Conservation (phyloP, 2,329 filamentous ascomycete species). For the Cladosporium colombiae region DNA sequence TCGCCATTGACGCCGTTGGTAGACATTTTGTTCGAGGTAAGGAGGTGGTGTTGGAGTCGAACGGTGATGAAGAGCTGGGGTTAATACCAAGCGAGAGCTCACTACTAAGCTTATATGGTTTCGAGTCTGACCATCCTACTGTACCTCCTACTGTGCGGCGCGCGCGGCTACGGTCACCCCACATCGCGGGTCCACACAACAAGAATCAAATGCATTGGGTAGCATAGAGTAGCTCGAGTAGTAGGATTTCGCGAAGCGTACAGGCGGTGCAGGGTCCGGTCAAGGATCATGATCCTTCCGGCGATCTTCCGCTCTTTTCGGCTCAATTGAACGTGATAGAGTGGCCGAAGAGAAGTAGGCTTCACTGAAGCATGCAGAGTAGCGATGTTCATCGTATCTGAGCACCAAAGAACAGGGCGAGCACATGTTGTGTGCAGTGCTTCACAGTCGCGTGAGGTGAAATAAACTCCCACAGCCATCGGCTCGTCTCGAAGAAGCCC, state of each 20-base stretch:
- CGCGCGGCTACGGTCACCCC: conserved; percentile 2
- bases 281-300: conserved; percentile 11
- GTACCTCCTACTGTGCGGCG: background rate
- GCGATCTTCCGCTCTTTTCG: background rate
- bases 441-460: background rate
- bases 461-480: background rate
- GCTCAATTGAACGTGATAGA: background rate
- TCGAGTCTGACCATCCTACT: background rate
- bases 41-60: background rate
- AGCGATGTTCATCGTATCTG: background rate
- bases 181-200: background rate
- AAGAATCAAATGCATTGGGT: background rate
- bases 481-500: background rate
- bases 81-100: background rate
- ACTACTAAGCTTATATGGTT: background rate
- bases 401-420: background rate
- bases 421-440: background rate
- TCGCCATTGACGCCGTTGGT: conserved; percentile 27
- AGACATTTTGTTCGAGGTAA: conserved; percentile 21
- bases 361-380: background rate
- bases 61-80: background rate
- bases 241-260: background rate
- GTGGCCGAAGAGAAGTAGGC: background rate
- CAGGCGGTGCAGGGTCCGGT: background rate
- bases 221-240: background rate